A percentile compares a stretch with the other conserved stretches of the same genome.
Evolutionary conservation across 164 flowering plant species (phyloP).

Genomic region (Annona cherimola): DNA sequence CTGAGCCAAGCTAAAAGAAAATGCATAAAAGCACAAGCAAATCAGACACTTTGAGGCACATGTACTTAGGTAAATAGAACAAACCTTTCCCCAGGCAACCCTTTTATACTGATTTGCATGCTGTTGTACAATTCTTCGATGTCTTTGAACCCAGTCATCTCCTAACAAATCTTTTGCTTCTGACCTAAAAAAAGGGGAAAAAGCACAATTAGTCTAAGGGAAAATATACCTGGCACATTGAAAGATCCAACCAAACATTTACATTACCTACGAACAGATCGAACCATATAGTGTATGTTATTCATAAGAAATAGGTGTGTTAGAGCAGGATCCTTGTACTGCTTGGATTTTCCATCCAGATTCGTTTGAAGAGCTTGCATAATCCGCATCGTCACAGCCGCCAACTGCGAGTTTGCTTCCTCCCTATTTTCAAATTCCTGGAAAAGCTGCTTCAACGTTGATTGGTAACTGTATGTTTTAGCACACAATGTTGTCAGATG

Average conservation of each 20-base stretch:
- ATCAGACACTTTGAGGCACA: neutral
- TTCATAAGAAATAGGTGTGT: slow-evolving; percentile 93
- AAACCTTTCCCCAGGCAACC: slow-evolving; percentile 91
- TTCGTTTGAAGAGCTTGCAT: slow-evolving; percentile 86
- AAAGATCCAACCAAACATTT: neutral
- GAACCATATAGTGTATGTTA: slow-evolving; percentile 87
- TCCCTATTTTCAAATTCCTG: slow-evolving; percentile 51
- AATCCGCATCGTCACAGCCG: slow-evolving; percentile 67
- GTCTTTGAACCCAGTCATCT: slow-evolving; percentile 99
- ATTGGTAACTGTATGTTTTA: slow-evolving; percentile 56
- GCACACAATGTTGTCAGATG: neutral
- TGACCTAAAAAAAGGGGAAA: slow-evolving; percentile 44
- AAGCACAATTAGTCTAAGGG: neutral
- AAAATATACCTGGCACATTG: neutral
- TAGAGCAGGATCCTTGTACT: slow-evolving; percentile 77
- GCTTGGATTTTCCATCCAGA: slow-evolving; percentile 91
- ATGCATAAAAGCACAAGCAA: neutral
- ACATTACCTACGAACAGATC: slow-evolving; percentile 86
- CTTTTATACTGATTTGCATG: slow-evolving; percentile 97
- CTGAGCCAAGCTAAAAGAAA: neutral
- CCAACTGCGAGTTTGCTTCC: slow-evolving; percentile 57
- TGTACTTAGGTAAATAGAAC: neutral
- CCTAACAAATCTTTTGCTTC: slow-evolving; percentile 97
- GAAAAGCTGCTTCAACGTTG: slow-evolving; percentile 85
- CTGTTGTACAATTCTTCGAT: slow-evolving; percentile 89